Evolutionary conservation across 441 rosid genomes (phyloP), one percentile per base, ranked within the genome.

Genomic region (Macaranga tanarius): DNA sequence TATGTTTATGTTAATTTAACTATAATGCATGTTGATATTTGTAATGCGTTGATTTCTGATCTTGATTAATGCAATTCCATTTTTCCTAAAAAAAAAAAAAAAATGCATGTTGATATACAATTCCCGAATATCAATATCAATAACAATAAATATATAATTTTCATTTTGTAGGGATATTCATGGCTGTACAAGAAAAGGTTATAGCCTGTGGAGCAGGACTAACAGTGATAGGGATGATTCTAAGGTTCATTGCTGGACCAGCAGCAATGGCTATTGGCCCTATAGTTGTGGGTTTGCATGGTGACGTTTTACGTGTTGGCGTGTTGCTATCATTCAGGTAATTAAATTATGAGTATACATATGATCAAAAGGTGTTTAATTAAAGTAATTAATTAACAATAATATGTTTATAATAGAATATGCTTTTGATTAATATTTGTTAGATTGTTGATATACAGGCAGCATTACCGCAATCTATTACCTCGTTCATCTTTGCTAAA

Each of bases 271-370:
- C 96, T 40, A 85, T 91, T 6, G 96, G 93, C 11, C 82, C 89
- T 56, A 76, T 91, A 38, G 92, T 88, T 4, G 74, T 89, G 71
- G 97, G 99, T 22, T 82, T 95, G 75, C 95, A 80, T 45, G 97
- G 93, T 10, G 93, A 92, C 65, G 92, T 91, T 65, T 81, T 95
- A 62, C 93, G 97, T 3, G 88, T 95, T 9, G 91, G 60, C 93
- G 97, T 3, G 88, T 95, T 9, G 91, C 97, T 61, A 89, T 95
- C 74, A 88, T 92, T 75, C 97, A 90, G 96, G 97, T 89, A 61
- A 56, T 0, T 7, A 42, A 8, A 38, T 38, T 38, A 2, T 34
- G 7, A 7, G 38, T 42, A 42, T 42, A 42, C 0, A 7, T 42
- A 7, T 42, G 12, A 42, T 42, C 2, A 42, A 10, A 42, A 42